Evolutionary conservation across 257 asterid genomes (phyloP).

Genomic region (Perilla frutescens): DNA sequence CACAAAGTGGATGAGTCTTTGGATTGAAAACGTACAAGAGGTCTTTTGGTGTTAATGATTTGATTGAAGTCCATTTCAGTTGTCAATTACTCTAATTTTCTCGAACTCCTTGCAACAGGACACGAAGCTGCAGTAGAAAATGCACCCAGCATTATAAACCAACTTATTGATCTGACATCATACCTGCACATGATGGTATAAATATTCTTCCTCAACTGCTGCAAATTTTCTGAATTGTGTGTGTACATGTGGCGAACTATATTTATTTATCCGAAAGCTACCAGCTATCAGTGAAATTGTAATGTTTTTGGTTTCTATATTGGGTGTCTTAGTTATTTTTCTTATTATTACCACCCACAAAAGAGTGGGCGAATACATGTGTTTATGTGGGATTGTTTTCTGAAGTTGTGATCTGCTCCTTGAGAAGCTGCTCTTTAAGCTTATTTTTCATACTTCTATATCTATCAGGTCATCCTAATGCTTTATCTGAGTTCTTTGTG

Average conservation of each 20-base stretch:
- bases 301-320: neutral
- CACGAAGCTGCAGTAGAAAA: slow-evolving; percentile 71
- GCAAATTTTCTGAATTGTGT: slow-evolving; percentile 1
- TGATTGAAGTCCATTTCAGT: slow-evolving; percentile 22
- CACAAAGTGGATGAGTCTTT: neutral
- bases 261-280: neutral
- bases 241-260: neutral
- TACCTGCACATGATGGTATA: slow-evolving; percentile 71
- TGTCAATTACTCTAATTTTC: slow-evolving; percentile 27
- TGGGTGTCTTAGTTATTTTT: neutral
- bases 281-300: neutral
- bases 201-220: slow-evolving; percentile 26
- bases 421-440: neutral
- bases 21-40: neutral
- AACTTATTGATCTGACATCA: slow-evolving; percentile 60
- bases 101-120: slow-evolving; percentile 52
- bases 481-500: neutral
- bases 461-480: neutral
- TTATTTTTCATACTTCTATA: neutral
- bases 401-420: slow-evolving; percentile 8
- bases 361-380: slow-evolving; percentile 12
- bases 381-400: neutral
- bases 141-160: slow-evolving; percentile 59
- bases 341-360: neutral
- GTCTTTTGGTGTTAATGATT: slow-evolving; percentile 1